These are phyloP conservation scores for Trichothecium roseum DNA, from an alignment of 2,329 filamentous ascomycete species.

Conservation along the genomic window DNA sequence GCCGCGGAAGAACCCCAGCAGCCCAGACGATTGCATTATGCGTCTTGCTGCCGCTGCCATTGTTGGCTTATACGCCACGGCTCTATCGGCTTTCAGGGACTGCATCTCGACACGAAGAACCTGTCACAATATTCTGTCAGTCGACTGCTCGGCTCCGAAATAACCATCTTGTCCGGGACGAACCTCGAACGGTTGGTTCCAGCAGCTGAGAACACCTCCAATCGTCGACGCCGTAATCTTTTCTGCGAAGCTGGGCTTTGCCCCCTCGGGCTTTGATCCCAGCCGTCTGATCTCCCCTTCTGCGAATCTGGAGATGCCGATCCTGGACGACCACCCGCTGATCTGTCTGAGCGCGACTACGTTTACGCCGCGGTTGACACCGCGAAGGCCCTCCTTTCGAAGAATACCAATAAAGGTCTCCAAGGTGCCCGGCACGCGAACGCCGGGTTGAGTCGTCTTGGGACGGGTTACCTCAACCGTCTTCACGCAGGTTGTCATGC, in stretches of 20 bases:
- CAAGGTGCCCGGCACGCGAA: conserved; percentile 5
- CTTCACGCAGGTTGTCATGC: conserved; percentile 9
- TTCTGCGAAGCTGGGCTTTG: conserved; percentile 3
- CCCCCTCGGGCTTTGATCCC: conserved; percentile 1
- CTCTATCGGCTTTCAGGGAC: neutral
- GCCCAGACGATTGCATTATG: conserved; percentile 3
- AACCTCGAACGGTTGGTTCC: conserved; percentile 10
- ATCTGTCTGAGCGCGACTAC: conserved; percentile 7
- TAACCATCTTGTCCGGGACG: neutral
- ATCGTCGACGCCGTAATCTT: conserved; percentile 6
- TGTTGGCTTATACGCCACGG: neutral
- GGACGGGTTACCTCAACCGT: conserved; percentile 7
- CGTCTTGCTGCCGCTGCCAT: conserved; percentile 4
- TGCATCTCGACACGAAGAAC: conserved; percentile 1
- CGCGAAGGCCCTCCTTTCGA: conserved; percentile 6
- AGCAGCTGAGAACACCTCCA: conserved; percentile 7
- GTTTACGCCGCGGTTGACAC: conserved; percentile 8
- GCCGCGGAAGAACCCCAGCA: conserved; percentile 4
- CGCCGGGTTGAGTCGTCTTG: neutral
- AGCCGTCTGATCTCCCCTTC: conserved; percentile 5
- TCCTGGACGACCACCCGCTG: conserved; percentile 8
- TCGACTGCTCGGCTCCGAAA: neutral
- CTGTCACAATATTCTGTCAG: no score
- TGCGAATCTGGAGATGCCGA: conserved; percentile 8
- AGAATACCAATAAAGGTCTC: conserved; percentile 7